Percentiles rank a stretch among this genome's conserved stretches.
Evolutionary conservation across 2,329 filamentous ascomycete genomes (phyloP).

Genomic region (Pseudomassariella vexata): DNA sequence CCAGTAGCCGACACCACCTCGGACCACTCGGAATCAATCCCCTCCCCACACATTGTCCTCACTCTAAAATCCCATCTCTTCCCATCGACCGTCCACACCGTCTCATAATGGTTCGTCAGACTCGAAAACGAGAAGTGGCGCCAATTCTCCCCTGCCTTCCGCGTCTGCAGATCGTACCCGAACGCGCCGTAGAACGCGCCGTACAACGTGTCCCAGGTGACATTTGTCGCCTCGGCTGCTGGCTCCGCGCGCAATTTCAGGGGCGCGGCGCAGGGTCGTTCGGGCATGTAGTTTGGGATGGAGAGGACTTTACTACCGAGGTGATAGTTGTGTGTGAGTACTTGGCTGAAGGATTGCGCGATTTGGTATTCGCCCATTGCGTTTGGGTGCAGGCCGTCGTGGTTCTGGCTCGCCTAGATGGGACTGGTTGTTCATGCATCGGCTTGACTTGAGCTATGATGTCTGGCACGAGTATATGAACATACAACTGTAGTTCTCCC

Average conservation of each 20-base stretch:
- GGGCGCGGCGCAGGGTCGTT: neutral
- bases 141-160: neutral
- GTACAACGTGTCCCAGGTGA: neutral
- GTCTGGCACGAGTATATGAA: neutral
- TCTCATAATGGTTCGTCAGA: neutral
- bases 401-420: neutral
- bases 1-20: no score
- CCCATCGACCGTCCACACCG: neutral
- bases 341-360: neutral
- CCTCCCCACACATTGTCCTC: no score
- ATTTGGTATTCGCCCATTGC: neutral
- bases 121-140: neutral
- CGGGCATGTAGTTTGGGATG: neutral
- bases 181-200: neutral
- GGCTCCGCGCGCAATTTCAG: neutral
- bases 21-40: no score
- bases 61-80: constrained; percentile 1
- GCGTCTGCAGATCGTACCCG: neutral
- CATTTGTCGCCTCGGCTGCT: neutral
- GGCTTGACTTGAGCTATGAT: no score
- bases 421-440: no score
- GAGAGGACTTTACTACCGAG: neutral
- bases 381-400: neutral
- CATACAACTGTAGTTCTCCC: neutral
- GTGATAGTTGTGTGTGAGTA: neutral